Percentiles rank a stretch among this genome's conserved stretches.
phyloP scores from a whole-genome alignment of 148 eudicot species.

The Heliosperma pusillum region DNA sequence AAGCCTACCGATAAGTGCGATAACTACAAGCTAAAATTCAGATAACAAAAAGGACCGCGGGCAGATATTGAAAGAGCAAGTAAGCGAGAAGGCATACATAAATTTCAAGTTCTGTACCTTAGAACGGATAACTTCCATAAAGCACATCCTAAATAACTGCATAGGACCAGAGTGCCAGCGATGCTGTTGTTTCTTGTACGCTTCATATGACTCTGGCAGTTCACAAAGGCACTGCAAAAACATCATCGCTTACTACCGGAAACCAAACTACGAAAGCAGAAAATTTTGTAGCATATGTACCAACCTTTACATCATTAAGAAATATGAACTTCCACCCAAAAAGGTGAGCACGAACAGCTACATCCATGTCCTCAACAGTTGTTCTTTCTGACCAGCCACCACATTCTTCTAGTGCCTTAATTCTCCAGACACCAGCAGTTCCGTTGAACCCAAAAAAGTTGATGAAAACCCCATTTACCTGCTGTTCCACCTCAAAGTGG shows the following conservation, averaged over 20 bases:
- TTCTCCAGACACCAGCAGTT: constrained; percentile 99
- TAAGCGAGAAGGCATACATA: background rate
- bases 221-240: constrained; percentile 88
- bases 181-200: constrained; percentile 95
- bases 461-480: constrained; percentile 88
- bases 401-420: constrained; percentile 87
- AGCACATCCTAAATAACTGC: constrained; percentile 93
- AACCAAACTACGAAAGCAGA: constrained; percentile 7
- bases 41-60: background rate
- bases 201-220: constrained; percentile 93
- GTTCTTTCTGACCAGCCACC: constrained; percentile 98
- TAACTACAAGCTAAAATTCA: background rate
- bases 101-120: constrained; percentile 49
- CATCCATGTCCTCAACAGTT: constrained; percentile 98
- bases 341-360: constrained; percentile 98
- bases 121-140: constrained; percentile 67
- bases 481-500: constrained; percentile 99
- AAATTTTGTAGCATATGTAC: constrained; percentile 5
- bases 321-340: constrained; percentile 95
- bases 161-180: constrained; percentile 99
- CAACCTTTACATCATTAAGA: constrained; percentile 85
- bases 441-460: constrained; percentile 98
- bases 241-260: constrained; percentile 15
- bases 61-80: background rate
- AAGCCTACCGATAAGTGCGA: background rate